Base-by-base conservation (phyloP, 2,329 filamentous ascomycete species). In the Colletotrichum truncatum region DNA sequence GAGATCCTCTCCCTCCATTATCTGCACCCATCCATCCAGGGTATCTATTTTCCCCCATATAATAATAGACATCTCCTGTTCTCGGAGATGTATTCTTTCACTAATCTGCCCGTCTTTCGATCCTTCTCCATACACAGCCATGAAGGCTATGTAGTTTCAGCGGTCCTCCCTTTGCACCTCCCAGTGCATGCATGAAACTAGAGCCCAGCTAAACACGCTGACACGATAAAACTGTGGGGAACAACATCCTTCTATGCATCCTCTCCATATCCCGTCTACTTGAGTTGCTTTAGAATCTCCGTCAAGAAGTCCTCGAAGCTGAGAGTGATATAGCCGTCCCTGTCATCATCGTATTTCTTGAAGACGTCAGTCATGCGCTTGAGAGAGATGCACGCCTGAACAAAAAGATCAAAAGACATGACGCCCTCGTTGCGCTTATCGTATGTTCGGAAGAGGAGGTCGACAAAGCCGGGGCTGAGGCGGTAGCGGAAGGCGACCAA, bases 331-430 rank as follows among this genome's bases (percentile, higher is more conserved):
- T 94, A 98, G 2, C 96, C 96, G 79, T 98, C 96, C 41, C 96
- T 88, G 78, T 99, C 96, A 73, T 97, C 93, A 72, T 99, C 96
- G 77, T 98, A 99, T 80, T 94, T 95, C 85, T 99, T 99, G 78
- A 99, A 99, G 26, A 97, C 94, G 78, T 99, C 96, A 66, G 96
- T 99, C 95, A 99, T 98, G 72, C 96, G 88, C 87, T 98, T 98
- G 73, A 99, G 84, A 72, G 90, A 94, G 75, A 99, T 98, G 78
- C 96, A 98, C 55, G 93, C 93, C 84, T 99, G 96, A 67, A 99
- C 96, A 74, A 99, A 99, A 54, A 99, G 80, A 81, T 99, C 96
- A 74, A 99, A 99, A 80, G 91, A 93, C 87, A 94, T 93, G 72
- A 86, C 85, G 36, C 90, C 90, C 74, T 88, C 85, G 70, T 82